These are phyloP conservation scores for Ogataea thermomethanolica DNA, from an alignment of 805 yeast species.

Conservation along the genomic window DNA sequence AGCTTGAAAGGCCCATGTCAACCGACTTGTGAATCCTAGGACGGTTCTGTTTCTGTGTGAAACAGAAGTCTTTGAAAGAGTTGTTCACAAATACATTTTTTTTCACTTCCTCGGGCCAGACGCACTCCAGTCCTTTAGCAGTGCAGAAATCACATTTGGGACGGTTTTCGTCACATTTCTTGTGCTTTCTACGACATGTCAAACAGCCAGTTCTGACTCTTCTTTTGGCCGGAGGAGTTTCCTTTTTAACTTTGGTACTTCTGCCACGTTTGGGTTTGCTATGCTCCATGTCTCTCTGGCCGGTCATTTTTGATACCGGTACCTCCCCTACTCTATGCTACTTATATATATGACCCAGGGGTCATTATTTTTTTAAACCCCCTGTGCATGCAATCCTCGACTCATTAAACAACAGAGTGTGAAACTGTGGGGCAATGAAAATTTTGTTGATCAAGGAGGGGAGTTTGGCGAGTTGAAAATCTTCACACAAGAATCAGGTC, in stretches of 20 bases:
- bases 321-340: background rate
- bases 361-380: slow-evolving; percentile 7
- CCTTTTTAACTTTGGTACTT: slow-evolving; percentile 23
- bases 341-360: background rate
- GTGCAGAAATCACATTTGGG: slow-evolving; percentile 50
- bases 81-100: slow-evolving; percentile 28
- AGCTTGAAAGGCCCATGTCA: slow-evolving; percentile 2
- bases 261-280: slow-evolving; percentile 17
- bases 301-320: slow-evolving; percentile 2
- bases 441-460: slow-evolving; percentile 9
- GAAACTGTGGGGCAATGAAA: slow-evolving; percentile 3
- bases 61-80: slow-evolving; percentile 26
- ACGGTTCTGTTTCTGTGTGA: slow-evolving; percentile 12
- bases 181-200: slow-evolving; percentile 50
- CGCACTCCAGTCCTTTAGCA: slow-evolving; percentile 35
- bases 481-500: background rate
- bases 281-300: slow-evolving; percentile 6
- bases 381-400: slow-evolving; percentile 7
- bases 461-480: background rate
- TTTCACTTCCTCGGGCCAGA: slow-evolving; percentile 35
- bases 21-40: slow-evolving; percentile 3
- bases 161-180: slow-evolving; percentile 52
- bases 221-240: slow-evolving; percentile 34
- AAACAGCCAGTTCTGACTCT: slow-evolving; percentile 46
- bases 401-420: slow-evolving; percentile 1